Conservation (phyloP, 805 yeast genomes). For the Cyberlindnera veronae region DNA sequence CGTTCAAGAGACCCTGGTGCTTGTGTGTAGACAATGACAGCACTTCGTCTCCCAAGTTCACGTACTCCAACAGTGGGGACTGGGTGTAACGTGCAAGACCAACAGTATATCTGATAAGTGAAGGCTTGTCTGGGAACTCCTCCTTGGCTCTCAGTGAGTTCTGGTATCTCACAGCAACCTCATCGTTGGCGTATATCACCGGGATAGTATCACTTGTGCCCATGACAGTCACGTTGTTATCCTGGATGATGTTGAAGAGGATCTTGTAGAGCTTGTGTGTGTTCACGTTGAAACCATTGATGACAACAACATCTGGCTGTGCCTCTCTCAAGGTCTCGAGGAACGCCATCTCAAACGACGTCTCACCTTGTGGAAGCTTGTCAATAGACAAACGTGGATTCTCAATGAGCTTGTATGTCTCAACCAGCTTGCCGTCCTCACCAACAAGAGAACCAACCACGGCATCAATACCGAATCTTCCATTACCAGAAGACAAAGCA, state of each 20-base stretch:
- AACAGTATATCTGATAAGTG: constrained; percentile 77
- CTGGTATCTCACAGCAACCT: constrained; percentile 86
- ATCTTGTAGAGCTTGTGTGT: constrained; percentile 59
- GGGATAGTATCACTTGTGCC: constrained; percentile 46
- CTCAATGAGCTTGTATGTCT: constrained; percentile 73
- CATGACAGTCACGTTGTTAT: constrained; percentile 42
- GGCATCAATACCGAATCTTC: constrained; percentile 77
- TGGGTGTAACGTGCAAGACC: constrained; percentile 91
- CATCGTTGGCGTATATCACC: constrained; percentile 85
- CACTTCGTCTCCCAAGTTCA: constrained; percentile 73
- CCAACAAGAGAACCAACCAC: constrained; percentile 77
- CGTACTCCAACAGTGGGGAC: constrained; percentile 88
- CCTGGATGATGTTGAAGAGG: constrained; percentile 47
- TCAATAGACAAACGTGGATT: constrained; percentile 52
- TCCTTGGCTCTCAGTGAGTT: constrained; percentile 67
- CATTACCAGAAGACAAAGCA: constrained; percentile 83
- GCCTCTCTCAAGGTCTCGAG: constrained; percentile 55
- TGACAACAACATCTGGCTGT: constrained; percentile 85
- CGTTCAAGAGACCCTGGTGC: constrained; percentile 67
- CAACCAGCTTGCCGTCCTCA: constrained; percentile 75
- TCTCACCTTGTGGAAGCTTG: constrained; percentile 40
- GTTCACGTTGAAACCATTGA: constrained; percentile 82
- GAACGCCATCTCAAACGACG: constrained; percentile 64
- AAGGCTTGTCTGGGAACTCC: constrained; percentile 83
- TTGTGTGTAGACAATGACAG: constrained; percentile 64